These are phyloP conservation scores for Fusarium sp. DNA, from an alignment of 2,329 filamentous ascomycete species.

Conservation along the genomic window DNA sequence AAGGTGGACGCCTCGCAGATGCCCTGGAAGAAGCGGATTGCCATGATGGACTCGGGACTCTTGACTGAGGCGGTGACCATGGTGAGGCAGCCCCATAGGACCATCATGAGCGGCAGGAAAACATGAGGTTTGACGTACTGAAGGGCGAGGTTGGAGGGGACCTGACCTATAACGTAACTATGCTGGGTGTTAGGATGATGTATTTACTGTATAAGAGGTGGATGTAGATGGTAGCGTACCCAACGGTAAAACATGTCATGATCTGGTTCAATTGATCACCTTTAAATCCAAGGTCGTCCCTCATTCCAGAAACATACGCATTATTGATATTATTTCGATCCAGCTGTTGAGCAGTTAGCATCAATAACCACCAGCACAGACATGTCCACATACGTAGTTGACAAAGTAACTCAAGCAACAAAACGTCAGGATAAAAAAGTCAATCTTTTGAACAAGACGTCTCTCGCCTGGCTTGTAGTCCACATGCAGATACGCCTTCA, in stretches of 20 bases:
- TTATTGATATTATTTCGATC: constrained; percentile 58
- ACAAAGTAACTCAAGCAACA: constrained; percentile 71
- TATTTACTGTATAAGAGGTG: no score
- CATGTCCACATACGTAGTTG: constrained; percentile 60
- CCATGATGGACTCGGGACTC: constrained; percentile 55
- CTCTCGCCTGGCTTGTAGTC: constrained; percentile 57
- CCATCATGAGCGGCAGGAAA: constrained; percentile 74
- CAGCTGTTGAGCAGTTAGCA: constrained; percentile 43
- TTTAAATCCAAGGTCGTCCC: constrained; percentile 61
- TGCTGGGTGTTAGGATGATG: background rate
- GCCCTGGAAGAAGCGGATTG: constrained; percentile 57
- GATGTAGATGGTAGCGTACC: constrained; percentile 44
- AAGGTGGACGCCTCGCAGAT: constrained; percentile 57
- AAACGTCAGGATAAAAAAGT: constrained; percentile 75
- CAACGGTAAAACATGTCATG: constrained; percentile 55
- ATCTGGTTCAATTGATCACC: constrained; percentile 59
- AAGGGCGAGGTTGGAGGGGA: constrained; percentile 72
- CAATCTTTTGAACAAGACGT: constrained; percentile 68
- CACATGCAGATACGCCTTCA: constrained; percentile 54
- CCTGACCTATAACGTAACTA: constrained; percentile 67
- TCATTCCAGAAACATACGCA: constrained; percentile 61
- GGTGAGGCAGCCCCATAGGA: constrained; percentile 73
- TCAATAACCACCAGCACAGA: fast-evolving
- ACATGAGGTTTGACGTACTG: constrained; percentile 73
- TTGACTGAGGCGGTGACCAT: constrained; percentile 64